Evolutionary conservation across 1,139 yeast genomes (phyloP), one percentile per base, ranked within the genome.

Genomic region (Pichia norvegensis): DNA sequence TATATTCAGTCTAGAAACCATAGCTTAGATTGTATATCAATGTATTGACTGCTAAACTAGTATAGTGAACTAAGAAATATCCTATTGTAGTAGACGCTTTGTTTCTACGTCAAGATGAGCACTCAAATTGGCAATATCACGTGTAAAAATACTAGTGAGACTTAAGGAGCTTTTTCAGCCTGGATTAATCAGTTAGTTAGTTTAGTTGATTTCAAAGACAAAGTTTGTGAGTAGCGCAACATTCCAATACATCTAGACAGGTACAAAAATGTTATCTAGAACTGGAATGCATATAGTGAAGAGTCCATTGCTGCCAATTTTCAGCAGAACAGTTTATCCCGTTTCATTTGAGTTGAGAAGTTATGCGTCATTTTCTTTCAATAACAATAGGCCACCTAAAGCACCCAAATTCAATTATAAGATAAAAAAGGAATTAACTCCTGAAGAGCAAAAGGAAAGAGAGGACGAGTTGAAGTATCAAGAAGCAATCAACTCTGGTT

Each of bases 401-500:
- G 46, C 53, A 23, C 54, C 54, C 4, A 48, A 46, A 21, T 61
- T 61, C 46, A 50, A 51, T 20, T 58, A 48, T 47, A 59, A 58
- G 40, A 41, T 58, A 1, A 50, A 55, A 45, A 56, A 55, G 44
- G 50, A 53, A 33, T 54, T 57, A 27, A 56, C 63, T 3, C 56
- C 60, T 2, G 63, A 59, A 36, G 56, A 59, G 35, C 22, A 57
- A 17, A 52, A 55, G 40, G 58, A 56, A 22, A 59, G 55, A 35
- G 60, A 52, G 31, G 63, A 56, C 21, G 48, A 53, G 22, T 51
- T 52, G 41, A 55, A 55, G 44, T 57, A 56, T 31, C 49, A 58
- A 19, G 66, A 59, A 39, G 66, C 64, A 1, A 45, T 62, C 16
- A 58, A 62, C 29, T 59, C 64, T 1, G 64, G 63, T 1, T 60